phyloP scores from a whole-genome alignment of 2,329 filamentous ascomycete genomes.

The Colletotrichum destructivum region DNA sequence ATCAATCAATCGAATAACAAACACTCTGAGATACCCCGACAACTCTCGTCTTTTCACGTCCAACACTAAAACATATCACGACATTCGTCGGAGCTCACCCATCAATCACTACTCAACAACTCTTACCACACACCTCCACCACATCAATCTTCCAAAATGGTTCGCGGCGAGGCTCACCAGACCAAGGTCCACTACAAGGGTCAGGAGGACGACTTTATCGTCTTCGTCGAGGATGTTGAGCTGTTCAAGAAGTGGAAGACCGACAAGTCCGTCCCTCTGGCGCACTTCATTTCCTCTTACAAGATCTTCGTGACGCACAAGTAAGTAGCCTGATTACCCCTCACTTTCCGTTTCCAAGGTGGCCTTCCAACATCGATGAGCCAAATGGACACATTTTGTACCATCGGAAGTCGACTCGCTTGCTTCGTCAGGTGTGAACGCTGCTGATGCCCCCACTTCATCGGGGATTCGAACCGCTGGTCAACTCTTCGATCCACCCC shows the following conservation, averaged over 20 bases:
- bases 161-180: conserved; percentile 78
- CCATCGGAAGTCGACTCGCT: not conserved
- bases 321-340: conserved; percentile 68
- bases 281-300: conserved; percentile 89
- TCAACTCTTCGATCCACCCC: not conserved
- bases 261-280: conserved; percentile 84
- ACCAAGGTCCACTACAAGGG: conserved; percentile 92
- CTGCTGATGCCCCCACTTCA: not conserved
- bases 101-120: conserved; percentile 21
- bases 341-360: not conserved
- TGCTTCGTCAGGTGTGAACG: not conserved
- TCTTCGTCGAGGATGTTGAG: conserved; percentile 73
- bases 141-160: conserved; percentile 65
- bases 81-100: conserved; percentile 29
- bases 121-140: conserved; percentile 39
- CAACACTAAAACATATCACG: conserved; percentile 37
- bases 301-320: conserved; percentile 92
- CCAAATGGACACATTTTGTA: not conserved
- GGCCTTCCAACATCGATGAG: not conserved
- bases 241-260: conserved; percentile 85
- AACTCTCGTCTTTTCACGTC: conserved; percentile 20
- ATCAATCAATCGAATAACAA: conserved; percentile 17
- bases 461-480: not conserved
- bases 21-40: conserved; percentile 29
- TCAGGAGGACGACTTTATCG: conserved; percentile 69